Base-by-base conservation (phyloP, 257 asterid genomes). In the Primulina huaijiensis region DNA sequence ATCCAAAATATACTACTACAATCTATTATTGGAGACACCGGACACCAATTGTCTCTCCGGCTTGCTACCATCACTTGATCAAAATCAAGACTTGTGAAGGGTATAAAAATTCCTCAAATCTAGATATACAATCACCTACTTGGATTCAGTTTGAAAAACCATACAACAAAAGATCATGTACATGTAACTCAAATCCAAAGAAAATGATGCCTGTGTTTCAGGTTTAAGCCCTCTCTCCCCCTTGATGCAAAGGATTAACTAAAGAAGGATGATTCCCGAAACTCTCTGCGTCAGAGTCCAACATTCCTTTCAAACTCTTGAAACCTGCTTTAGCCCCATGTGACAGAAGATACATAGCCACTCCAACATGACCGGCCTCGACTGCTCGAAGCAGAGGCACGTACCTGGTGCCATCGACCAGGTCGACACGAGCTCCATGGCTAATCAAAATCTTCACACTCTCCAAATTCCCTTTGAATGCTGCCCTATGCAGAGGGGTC, bases 401-500 rank as follows among this genome's bases (percentile, higher is more conserved):
- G 53, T 89, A 82, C 3, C 96, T 95, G 27, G 74, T 38, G 5
- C 79, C 82, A 50, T 91, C 89, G 0, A 87, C 88, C 5, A 72
- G 10, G 50, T 91, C 90, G 3, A 91, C 81, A 14, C 78, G 77
- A 10, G 90, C 91, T 46, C 95, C 92, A 0, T 86, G 81, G 67
- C 81, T 70, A 31, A 89, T 53, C 71, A 91, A 65, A 21, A 81
- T 66, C 80, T 78, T 81, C 12, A 83, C 90, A 68, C 88, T 77
- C 75, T 91, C 95, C 60, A 86, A 14, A 61, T 78, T 64, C 56
- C 95, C 97, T 74, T 87, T 91, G 55, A 83, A 89, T 0, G 88
- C 84, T 0, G 96, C 93, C 43, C 91, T 79, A n/a, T 91, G 96
- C 79, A 91, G 64, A 14, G 95, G 84, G 0, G 83, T 84, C 97